A percentile compares a stretch with the other conserved stretches of the same genome.
These are phyloP conservation scores for Didymella segeticola DNA, from an alignment of 2,329 filamentous ascomycete species.

Conservation along the genomic window DNA sequence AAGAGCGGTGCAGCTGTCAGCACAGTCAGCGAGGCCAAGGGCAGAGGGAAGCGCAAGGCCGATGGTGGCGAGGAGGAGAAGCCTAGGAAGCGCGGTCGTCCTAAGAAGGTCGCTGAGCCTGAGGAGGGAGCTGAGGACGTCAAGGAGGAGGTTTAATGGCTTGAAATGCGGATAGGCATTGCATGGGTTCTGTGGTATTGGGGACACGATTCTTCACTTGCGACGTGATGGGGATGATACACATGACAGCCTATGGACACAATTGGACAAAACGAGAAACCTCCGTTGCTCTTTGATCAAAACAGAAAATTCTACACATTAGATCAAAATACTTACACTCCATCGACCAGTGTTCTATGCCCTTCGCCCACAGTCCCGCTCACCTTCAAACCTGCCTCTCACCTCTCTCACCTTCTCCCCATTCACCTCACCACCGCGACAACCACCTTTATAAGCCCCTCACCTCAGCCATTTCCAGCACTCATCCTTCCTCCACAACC, in stretches of 20 bases:
- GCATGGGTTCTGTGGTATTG: background rate
- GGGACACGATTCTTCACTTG: background rate
- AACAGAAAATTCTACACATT: no score
- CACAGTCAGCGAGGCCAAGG: constrained; percentile 3
- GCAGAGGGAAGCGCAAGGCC: constrained; percentile 35
- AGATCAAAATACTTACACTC: no score
- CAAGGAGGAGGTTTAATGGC: background rate
- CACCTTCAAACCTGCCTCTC: background rate
- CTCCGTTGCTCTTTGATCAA: no score
- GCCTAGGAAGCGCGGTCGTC: constrained; percentile 12
- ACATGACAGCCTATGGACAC: no score
- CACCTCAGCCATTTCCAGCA: background rate
- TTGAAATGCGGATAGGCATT: background rate
- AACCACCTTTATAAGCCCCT: background rate
- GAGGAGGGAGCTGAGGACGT: background rate
- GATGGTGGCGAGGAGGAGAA: constrained; percentile 1
- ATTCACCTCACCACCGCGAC: background rate
- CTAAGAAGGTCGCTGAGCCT: constrained; percentile 7
- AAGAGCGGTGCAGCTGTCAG: constrained; percentile 1
- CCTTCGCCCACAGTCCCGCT: background rate
- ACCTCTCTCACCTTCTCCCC: constrained; percentile 1
- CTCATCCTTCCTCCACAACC: background rate
- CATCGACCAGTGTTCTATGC: background rate
- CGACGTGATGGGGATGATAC: no score
- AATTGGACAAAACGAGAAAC: no score